These are phyloP conservation scores for Fusarium redolens DNA, from an alignment of 2,329 filamentous ascomycete genomes.

Conservation along the genomic window DNA sequence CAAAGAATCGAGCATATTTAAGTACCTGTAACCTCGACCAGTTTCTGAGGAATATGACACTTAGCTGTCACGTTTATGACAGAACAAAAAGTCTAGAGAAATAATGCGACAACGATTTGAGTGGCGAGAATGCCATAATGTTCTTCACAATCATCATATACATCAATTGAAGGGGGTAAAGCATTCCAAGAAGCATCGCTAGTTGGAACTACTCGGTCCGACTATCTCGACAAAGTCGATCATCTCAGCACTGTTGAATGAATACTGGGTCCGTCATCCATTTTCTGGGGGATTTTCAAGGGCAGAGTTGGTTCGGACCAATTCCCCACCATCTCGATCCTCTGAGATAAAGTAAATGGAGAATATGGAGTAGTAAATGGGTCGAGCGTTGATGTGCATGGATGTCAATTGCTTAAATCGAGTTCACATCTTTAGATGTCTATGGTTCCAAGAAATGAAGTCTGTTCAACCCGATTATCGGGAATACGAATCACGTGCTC, in stretches of 20 bases:
- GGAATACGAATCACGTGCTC: conserved; percentile 26
- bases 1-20: background rate
- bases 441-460: background rate
- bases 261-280: conserved; percentile 23
- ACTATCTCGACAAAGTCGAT: conserved; percentile 2
- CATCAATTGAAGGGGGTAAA: background rate
- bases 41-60: background rate
- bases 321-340: conserved; percentile 23
- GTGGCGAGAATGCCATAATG: background rate
- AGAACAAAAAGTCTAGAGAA: background rate
- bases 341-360: conserved; percentile 25
- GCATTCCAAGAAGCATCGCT: background rate
- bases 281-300: conserved; percentile 22
- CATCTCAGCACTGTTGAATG: conserved; percentile 4
- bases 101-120: background rate
- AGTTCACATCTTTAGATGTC: background rate
- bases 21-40: too few species aligned
- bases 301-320: conserved; percentile 19
- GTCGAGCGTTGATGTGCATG: conserved; percentile 15
- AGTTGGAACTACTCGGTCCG: background rate
- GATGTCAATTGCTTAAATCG: background rate
- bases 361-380: conserved; percentile 24
- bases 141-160: too few species aligned
- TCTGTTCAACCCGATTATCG: background rate
- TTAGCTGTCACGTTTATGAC: background rate